Evolutionary conservation across 208 protist species (phyloP).

Genomic region (Strigomonas oncopelti): DNA sequence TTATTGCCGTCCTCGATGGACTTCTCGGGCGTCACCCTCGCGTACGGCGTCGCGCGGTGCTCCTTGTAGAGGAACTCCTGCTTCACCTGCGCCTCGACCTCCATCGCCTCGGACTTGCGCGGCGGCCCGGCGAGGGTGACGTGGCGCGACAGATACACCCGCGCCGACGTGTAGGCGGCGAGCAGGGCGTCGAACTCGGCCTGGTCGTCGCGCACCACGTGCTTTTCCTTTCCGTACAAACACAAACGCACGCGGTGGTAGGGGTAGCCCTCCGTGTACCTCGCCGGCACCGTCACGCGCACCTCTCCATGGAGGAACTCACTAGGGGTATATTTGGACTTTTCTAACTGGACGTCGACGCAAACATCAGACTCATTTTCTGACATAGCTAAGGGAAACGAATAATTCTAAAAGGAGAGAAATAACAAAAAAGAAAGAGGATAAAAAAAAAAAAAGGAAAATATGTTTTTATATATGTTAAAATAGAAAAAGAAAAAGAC

Average conservation of each 20-base stretch:
- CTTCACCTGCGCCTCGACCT: constrained; percentile 37
- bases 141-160: constrained; percentile 53
- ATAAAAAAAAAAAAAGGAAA: constrained; percentile 6
- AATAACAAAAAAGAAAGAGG: constrained; percentile 12
- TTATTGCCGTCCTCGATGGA: constrained; percentile 17
- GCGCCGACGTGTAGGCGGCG: constrained; percentile 44
- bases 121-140: constrained; percentile 46
- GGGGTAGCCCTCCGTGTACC: constrained; percentile 21
- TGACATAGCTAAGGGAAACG: not conserved
- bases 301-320: constrained; percentile 31
- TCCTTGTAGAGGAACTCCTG: constrained; percentile 47
- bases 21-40: constrained; percentile 29
- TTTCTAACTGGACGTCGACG: not conserved
- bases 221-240: constrained; percentile 38
- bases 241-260: constrained; percentile 39
- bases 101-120: constrained; percentile 31
- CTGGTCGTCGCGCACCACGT: constrained; percentile 54
- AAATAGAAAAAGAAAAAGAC: not conserved
- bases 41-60: constrained; percentile 51
- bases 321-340: constrained; percentile 12
- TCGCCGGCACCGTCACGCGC: constrained; percentile 24
- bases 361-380: not conserved
- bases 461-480: not conserved
- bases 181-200: constrained; percentile 56
- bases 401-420: constrained; percentile 2